Percentiles rank a stretch among this genome's conserved stretches.
These are phyloP conservation scores for Akebia trifoliata DNA, from an alignment of 164 flowering plant species.

Conservation along the genomic window DNA sequence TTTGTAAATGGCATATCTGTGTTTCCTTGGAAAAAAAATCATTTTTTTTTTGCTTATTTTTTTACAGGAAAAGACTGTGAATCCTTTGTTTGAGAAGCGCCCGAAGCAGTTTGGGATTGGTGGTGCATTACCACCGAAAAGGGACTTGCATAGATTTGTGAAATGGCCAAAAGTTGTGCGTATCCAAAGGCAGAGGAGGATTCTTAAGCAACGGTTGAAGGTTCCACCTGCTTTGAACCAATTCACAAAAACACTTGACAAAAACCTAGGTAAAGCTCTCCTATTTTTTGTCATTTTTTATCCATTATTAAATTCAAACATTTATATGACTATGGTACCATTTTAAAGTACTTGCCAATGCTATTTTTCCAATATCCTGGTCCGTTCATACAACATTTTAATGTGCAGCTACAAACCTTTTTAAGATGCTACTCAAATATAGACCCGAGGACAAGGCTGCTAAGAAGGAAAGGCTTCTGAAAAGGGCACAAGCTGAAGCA, in stretches of 20 bases:
- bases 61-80: slow-evolving; percentile 35
- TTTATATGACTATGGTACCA: too few relatives aligned
- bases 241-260: slow-evolving; percentile 19
- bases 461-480: too few relatives aligned
- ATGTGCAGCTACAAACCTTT: slow-evolving; percentile 17
- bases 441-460: too few relatives aligned
- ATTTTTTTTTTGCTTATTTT: background rate
- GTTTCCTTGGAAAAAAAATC: too few relatives aligned
- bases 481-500: too few relatives aligned
- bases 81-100: too few relatives aligned
- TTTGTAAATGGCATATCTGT: too few relatives aligned
- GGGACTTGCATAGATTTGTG: slow-evolving; percentile 21
- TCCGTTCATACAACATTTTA: background rate
- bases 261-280: slow-evolving; percentile 20
- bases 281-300: background rate
- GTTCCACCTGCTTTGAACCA: too few relatives aligned
- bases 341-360: background rate
- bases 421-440: slow-evolving; percentile 25
- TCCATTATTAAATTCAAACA: too few relatives aligned
- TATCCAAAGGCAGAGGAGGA: slow-evolving; percentile 22
- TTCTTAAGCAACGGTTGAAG: too few relatives aligned
- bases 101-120: too few relatives aligned
- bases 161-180: slow-evolving; percentile 25
- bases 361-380: background rate
- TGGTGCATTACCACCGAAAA: slow-evolving; percentile 25